Evolutionary conservation across 768 basidiomycete species (phyloP), one percentile per base, ranked within the genome.

Genomic region (Mycena vulgaris): DNA sequence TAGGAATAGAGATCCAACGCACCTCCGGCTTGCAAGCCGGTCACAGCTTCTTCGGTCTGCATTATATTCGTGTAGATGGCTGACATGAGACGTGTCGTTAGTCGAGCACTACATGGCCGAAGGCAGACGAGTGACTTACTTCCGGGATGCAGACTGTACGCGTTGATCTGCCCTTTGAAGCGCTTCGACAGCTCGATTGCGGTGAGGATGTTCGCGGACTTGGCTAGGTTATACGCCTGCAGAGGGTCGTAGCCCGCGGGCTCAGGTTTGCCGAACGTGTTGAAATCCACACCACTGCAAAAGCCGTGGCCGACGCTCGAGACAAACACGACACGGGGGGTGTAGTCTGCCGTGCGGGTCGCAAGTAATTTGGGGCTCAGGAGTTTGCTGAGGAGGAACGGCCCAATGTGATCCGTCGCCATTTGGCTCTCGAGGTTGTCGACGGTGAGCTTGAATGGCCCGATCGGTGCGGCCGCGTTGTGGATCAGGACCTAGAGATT

Each of bases 381-480:
- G 8, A 67, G 40, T 17, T 59, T 53, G 2, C 58, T 67, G 30
- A 67, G 16, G 2, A 67, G 58, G 49, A 67, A 60, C 2, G 66
- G 66, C 0, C 57, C 58, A 13, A 67, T 31, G 40, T 61, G 66
- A 7, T 40, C 40, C 17, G 49, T 45, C 0, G 39, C 66, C 25
- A 53, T 21, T 17, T 67, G 66, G 9, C 2, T 60, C 37, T 67
- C 49, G 57, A 67, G n/a, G 11, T 39, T 51, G 23, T 67, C 66
- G 11, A 16, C n/a, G 39, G 66, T 67, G 39, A 67, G 49, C 17
- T 60, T 52, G 57, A 67, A 52, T 21, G 35, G 37, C 28, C 39
- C 39, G 47, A 61, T 45, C 19, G 30, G 7, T 7, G 58, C 58
- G 10, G 58, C 58, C 31, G 58, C 51, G 10, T 67, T 60, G 51